phyloP scores from a whole-genome alignment of 495 filamentous ascomycete genomes.

The Viridothelium virens region DNA sequence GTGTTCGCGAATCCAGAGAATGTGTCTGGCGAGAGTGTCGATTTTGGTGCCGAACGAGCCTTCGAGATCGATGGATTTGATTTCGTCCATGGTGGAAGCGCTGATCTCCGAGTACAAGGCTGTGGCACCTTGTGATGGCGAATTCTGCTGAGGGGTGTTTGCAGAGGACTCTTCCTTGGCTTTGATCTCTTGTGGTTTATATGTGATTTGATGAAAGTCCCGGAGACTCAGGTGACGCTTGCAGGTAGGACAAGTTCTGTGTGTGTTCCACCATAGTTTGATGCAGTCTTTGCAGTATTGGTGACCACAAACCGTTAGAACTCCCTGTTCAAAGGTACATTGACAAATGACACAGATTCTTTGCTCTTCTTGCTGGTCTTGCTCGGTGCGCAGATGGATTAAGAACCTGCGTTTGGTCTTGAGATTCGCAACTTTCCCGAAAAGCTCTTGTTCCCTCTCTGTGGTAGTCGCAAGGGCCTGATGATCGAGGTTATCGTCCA shows the following conservation, averaged over 20 bases:
- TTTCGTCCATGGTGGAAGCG: conserved; percentile 61
- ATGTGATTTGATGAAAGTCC: conserved; percentile 73
- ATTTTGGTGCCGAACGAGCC: conserved; percentile 82
- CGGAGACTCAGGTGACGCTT: conserved; percentile 52
- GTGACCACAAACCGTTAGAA: conserved; percentile 85
- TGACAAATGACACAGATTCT: conserved; percentile 77
- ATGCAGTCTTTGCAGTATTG: conserved; percentile 85
- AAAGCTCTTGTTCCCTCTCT: conserved; percentile 43
- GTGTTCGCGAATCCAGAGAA: conserved; percentile 73
- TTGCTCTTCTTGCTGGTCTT: conserved; percentile 46
- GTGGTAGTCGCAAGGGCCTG: conserved; percentile 25
- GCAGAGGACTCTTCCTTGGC: conserved; percentile 55
- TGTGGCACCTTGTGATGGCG: neutral
- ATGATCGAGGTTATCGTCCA: conserved; percentile 41
- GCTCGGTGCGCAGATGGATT: conserved; percentile 51
- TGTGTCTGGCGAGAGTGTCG: conserved; percentile 71
- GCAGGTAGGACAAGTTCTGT: conserved; percentile 50
- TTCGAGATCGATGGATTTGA: conserved; percentile 70
- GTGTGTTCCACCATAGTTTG: conserved; percentile 52
- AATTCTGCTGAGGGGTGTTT: conserved; percentile 23
- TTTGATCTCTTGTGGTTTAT: conserved; percentile 64
- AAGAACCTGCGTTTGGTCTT: conserved; percentile 69
- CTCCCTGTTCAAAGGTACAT: conserved; percentile 61
- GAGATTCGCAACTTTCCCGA: conserved; percentile 49
- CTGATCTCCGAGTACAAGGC: conserved; percentile 74